Conservation (phyloP, 2,329 filamentous ascomycete genomes). For the Beauveria sp. region DNA sequence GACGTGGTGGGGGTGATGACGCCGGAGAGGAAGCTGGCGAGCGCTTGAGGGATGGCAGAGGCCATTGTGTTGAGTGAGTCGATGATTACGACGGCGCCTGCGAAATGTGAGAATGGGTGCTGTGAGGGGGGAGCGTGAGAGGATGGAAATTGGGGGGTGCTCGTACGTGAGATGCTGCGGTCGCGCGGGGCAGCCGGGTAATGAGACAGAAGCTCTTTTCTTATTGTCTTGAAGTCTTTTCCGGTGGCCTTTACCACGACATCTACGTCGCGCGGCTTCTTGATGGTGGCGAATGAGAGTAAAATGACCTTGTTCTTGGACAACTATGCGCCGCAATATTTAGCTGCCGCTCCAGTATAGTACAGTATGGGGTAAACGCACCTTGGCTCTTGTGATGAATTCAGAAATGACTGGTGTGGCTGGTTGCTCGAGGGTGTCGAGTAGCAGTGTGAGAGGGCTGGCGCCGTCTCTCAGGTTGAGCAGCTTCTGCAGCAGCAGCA, state of each 20-base stretch:
- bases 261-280: slow-evolving; percentile 56
- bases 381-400: slow-evolving; percentile 67
- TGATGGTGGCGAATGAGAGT: slow-evolving; percentile 69
- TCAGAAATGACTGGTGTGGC: slow-evolving; percentile 63
- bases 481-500: slow-evolving; percentile 75
- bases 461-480: slow-evolving; percentile 70
- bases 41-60: slow-evolving; percentile 43
- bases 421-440: slow-evolving; percentile 80
- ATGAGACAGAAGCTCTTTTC: slow-evolving; percentile 51
- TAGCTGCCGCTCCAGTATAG: neutral
- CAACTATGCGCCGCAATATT: slow-evolving; percentile 27
- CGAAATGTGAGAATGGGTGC: neutral
- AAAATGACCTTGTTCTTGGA: slow-evolving; percentile 65
- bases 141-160: neutral
- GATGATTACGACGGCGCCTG: slow-evolving; percentile 68
- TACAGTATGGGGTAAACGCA: slow-evolving; percentile 25
- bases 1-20: slow-evolving; percentile 60
- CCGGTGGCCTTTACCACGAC: slow-evolving; percentile 57
- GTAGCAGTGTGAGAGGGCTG: slow-evolving; percentile 77
- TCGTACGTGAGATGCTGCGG: slow-evolving; percentile 37
- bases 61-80: slow-evolving; percentile 69
- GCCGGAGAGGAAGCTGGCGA: slow-evolving; percentile 63
- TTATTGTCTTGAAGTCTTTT: slow-evolving; percentile 49
- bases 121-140: slow-evolving; percentile 11
- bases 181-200: slow-evolving; percentile 29